A percentile compares a stretch with the other conserved stretches of the same genome.
Conservation (phyloP, 1,139 yeast genomes). For the Suhomyces yuchorum region DNA sequence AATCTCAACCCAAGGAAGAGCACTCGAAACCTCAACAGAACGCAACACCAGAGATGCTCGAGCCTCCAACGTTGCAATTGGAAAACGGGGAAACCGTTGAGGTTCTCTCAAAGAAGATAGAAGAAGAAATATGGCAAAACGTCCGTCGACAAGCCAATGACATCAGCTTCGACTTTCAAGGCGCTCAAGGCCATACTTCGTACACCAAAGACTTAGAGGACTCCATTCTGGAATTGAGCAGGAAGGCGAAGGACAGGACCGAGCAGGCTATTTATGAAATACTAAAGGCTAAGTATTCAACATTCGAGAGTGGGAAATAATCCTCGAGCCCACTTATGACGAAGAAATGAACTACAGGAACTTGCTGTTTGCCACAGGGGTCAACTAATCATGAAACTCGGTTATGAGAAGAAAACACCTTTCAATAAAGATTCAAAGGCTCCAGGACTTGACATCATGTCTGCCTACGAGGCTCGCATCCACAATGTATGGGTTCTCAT, state of each 20-base stretch:
- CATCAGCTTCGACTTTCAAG: conserved; percentile 5
- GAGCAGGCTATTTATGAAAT: conserved; percentile 31
- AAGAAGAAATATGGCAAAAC: conserved; percentile 24
- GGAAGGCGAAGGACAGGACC: conserved; percentile 33
- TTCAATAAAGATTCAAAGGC: too few species aligned
- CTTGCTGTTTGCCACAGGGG: too few species aligned
- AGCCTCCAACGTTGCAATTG: conserved; percentile 17
- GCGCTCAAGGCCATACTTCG: conserved; percentile 13
- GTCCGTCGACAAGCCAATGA: conserved; percentile 21
- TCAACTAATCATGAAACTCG: too few species aligned
- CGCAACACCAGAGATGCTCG: not conserved
- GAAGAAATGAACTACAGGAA: too few species aligned
- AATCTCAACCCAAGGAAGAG: not conserved
- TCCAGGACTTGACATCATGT: too few species aligned
- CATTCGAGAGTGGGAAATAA: not conserved
- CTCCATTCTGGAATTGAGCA: conserved; percentile 31
- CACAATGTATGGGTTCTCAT: too few species aligned
- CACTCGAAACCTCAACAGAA: not conserved
- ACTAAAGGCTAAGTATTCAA: conserved; percentile 26
- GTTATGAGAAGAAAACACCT: too few species aligned
- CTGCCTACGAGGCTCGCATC: not conserved
- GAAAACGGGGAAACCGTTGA: conserved; percentile 31
- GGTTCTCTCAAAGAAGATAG: conserved; percentile 27
- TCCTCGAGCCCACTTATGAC: too few species aligned
- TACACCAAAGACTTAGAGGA: conserved; percentile 33